These are phyloP conservation scores for Pyricularia grisea DNA, from an alignment of 2,329 filamentous ascomycete species.

Conservation along the genomic window DNA sequence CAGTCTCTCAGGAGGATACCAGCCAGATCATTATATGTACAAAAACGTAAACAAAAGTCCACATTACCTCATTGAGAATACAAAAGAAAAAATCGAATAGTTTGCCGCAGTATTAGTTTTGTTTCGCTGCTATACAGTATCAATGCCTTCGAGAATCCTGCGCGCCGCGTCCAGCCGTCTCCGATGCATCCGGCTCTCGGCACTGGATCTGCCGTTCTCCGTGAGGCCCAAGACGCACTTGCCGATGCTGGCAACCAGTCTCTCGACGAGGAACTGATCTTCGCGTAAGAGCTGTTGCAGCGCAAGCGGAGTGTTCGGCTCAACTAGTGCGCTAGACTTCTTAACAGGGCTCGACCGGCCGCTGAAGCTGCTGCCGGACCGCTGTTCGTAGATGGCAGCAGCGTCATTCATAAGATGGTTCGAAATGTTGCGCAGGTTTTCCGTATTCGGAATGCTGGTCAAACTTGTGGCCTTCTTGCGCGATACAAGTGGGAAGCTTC, in stretches of 20 bases:
- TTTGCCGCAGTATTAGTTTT: background rate
- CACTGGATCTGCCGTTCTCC: constrained; percentile 41
- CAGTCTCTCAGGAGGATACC: background rate
- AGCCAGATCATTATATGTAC: constrained; percentile 1
- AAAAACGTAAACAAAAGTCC: background rate
- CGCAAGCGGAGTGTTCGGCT: constrained; percentile 21
- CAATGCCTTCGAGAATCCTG: constrained; percentile 61
- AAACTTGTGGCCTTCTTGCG: constrained; percentile 9
- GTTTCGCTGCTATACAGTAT: constrained; percentile 18
- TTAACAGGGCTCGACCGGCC: background rate
- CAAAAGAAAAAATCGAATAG: background rate
- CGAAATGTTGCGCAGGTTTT: constrained; percentile 36
- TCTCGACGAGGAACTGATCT: constrained; percentile 51
- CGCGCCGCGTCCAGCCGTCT: constrained; percentile 67
- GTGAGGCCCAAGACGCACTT: constrained; percentile 50
- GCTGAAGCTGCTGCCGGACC: constrained; percentile 7
- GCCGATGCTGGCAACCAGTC: constrained; percentile 49
- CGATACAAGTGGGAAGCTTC: constrained; percentile 51
- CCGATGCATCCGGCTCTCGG: constrained; percentile 56
- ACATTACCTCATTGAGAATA: background rate
- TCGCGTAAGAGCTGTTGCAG: constrained; percentile 41
- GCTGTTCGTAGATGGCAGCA: constrained; percentile 27
- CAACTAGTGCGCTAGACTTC: constrained; percentile 1
- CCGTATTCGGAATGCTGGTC: constrained; percentile 8
- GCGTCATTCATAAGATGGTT: constrained; percentile 40